These are phyloP conservation scores for Phytophthora pinifolia DNA, from an alignment of 352 stramenopile genomes.

Conservation along the genomic window DNA sequence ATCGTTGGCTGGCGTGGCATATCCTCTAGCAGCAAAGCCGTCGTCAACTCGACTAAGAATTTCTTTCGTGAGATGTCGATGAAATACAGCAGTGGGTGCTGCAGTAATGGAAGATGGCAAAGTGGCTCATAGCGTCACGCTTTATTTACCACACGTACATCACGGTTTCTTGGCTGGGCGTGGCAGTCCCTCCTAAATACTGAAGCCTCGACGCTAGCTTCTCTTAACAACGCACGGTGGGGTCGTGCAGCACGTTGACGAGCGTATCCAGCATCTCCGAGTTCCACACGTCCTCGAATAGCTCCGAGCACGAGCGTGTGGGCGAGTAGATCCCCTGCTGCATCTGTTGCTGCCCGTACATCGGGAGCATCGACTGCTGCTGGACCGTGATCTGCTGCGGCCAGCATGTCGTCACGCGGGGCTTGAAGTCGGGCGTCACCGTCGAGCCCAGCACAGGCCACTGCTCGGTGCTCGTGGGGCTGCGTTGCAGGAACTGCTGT, in stretches of 20 bases:
- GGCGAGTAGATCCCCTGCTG: conserved; percentile 22
- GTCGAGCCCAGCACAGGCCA: conserved; percentile 17
- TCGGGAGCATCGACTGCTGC: conserved; percentile 18
- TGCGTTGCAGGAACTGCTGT: conserved; percentile 25
- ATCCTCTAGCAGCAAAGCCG: no score
- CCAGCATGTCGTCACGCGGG: conserved; percentile 17
- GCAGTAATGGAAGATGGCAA: no score
- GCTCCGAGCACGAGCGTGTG: conserved; percentile 29
- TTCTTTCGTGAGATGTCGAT: no score
- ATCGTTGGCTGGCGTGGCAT: no score
- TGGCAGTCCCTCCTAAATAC: conserved; percentile 14
- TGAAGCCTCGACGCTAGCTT: not conserved
- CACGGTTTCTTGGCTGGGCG: not conserved
- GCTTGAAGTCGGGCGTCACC: conserved; percentile 21
- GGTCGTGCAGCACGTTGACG: conserved; percentile 38
- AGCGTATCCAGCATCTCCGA: conserved; percentile 46
- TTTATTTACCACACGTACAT: conserved; percentile 22
- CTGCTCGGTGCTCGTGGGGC: conserved; percentile 33
- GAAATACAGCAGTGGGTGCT: no score
- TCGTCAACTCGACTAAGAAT: no score
- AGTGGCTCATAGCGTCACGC: conserved; percentile 7
- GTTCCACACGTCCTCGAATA: conserved; percentile 47
- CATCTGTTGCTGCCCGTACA: conserved; percentile 22
- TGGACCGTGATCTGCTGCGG: conserved; percentile 20
- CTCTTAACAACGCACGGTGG: conserved; percentile 29